Base-by-base conservation (phyloP, 257 asterid genomes). In the Perilla frutescens region DNA sequence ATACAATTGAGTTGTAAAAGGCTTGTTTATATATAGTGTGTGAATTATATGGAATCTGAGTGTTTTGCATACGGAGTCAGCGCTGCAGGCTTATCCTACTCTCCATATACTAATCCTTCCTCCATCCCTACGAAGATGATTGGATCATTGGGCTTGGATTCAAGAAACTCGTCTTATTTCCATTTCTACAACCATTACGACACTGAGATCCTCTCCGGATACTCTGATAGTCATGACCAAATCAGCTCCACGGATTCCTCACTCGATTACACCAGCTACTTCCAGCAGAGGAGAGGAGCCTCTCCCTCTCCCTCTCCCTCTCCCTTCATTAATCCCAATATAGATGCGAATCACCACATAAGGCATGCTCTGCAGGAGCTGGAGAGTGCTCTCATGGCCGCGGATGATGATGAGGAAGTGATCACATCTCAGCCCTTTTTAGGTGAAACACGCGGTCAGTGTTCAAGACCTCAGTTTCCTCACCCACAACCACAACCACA, bases 361-460 rank as follows among this genome's bases (percentile, higher is more conserved):
- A 81, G 82, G 67, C 78, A 79, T 54, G 82, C 87, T 26, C 69
- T 94, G 70, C 87, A 71, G 70, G 88, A 87, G 49, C 31, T 91
- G 71, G 97, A 93, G 76, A 81, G 75, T 50, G 88, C 81, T 71
- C 89, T 91, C 32, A 89, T 93, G 98, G 90, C 83, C 26, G 84
- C 87, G 5, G 96, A 90, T 34, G 90, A 82, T 7, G 93, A 84
- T 1, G 82, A 76, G 62, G 84, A 76, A 72, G 87, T 63, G 4
- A 81, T 77, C 3, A 80, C 81, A 34, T 74, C 86, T 1, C 54
- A 62, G 61, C 89, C 83, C 11, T 78, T 70, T 41, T 31, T 62
- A 12, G 81, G 89, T 3, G 89, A 76, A 57, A 12, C 86, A 8
- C 79, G 82, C 6, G 80, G 83, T 49, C 89, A 81, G 75, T 78